Percentiles rank a stretch among this genome's conserved stretches.
These are phyloP conservation scores for Cryptococcus floricola DNA, from an alignment of 1,284 basidiomycete genomes.

Conservation along the genomic window DNA sequence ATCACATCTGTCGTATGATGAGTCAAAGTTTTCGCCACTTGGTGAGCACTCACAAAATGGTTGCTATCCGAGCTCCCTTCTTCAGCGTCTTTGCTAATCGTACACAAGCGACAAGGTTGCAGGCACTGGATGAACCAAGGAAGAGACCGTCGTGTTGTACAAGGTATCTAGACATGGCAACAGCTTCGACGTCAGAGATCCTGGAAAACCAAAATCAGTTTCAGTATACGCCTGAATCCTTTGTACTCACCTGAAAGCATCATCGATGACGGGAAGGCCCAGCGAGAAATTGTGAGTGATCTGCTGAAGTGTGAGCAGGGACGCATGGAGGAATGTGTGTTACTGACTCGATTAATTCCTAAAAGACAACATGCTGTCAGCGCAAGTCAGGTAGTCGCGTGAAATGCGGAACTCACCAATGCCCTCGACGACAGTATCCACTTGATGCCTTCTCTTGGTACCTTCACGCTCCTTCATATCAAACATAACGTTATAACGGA, in stretches of 20 bases:
- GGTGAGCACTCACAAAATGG: constrained; percentile 64
- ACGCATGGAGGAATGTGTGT: not conserved
- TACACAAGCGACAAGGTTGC: constrained; percentile 87
- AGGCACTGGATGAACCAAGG: constrained; percentile 92
- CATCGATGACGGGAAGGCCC: constrained; percentile 74
- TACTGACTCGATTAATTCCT: constrained; percentile 25
- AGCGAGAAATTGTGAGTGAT: constrained; percentile 78
- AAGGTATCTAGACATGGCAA: constrained; percentile 85
- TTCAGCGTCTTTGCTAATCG: constrained; percentile 65
- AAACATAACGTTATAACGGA: constrained; percentile 92
- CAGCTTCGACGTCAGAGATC: constrained; percentile 82
- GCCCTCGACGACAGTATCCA: constrained; percentile 73
- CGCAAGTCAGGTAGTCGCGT: not conserved
- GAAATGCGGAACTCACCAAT: constrained; percentile 58
- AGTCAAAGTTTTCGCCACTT: not conserved
- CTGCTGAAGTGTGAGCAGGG: constrained; percentile 7
- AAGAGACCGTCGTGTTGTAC: constrained; percentile 88
- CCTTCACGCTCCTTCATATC: constrained; percentile 88
- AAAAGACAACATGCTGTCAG: not conserved
- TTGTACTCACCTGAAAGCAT: constrained; percentile 68
- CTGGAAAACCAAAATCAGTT: constrained; percentile 49
- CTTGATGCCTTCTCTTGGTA: constrained; percentile 66
- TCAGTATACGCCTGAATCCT: not conserved
- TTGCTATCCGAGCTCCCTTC: constrained; percentile 69
- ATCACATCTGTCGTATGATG: constrained; percentile 60